A percentile compares a stretch with the other conserved stretches of the same genome.
Evolutionary conservation across 139 green algal species (phyloP).

Genomic region (Chlamydomonas sphaeroides): DNA sequence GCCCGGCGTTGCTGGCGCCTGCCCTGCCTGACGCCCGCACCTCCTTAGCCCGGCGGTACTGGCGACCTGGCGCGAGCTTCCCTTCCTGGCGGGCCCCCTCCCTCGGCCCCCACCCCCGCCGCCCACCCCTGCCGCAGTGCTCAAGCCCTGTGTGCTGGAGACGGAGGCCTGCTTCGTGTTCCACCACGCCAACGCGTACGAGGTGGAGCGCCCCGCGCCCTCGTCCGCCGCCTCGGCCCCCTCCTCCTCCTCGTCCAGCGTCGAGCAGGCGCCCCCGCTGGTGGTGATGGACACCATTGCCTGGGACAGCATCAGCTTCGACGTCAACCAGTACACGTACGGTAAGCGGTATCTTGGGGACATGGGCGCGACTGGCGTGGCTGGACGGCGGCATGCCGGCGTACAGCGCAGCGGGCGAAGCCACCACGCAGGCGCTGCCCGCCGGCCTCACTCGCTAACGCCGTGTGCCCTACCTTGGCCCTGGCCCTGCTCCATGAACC

Average conservation of each 20-base stretch:
- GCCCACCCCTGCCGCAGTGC: background rate
- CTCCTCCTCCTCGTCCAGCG: background rate
- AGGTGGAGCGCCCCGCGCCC: conserved; percentile 28
- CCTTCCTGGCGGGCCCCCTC: too few species aligned
- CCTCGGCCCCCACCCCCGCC: background rate
- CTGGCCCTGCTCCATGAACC: too few species aligned
- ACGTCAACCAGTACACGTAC: conserved; percentile 49
- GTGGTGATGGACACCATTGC: conserved; percentile 71
- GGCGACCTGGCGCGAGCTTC: too few species aligned
- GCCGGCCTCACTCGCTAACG: too few species aligned
- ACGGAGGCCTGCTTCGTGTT: conserved; percentile 73
- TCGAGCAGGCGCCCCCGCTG: conserved; percentile 12
- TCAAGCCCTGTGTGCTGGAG: conserved; percentile 24
- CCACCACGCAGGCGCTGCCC: too few species aligned
- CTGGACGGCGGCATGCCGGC: background rate
- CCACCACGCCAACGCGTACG: conserved; percentile 83
- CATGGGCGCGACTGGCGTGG: background rate
- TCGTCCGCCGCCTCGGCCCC: too few species aligned
- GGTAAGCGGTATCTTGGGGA: conserved; percentile 1
- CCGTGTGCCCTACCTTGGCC: too few species aligned
- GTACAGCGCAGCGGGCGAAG: too few species aligned
- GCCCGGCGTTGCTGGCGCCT: too few species aligned
- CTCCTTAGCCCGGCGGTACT: too few species aligned
- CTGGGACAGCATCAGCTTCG: conserved; percentile 66
- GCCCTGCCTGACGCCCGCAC: too few species aligned